phyloP scores from a whole-genome alignment of 1,139 yeast genomes.

The Hanseniaspora gamundiae region DNA sequence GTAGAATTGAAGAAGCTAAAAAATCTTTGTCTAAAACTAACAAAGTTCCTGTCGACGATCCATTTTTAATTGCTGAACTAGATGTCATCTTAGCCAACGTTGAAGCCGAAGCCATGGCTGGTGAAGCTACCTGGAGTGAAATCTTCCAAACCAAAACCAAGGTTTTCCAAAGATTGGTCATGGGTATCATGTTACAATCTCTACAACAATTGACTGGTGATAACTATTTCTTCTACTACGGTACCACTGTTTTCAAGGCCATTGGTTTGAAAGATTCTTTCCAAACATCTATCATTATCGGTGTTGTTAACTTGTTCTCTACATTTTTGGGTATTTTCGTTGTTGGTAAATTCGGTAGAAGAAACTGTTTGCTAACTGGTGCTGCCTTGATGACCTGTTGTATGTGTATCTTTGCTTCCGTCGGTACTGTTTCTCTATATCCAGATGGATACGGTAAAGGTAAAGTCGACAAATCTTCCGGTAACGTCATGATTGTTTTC shows the following conservation, averaged over 20 bases:
- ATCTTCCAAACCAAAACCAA: conserved; percentile 52
- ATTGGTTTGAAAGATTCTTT: conserved; percentile 62
- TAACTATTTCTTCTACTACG: conserved; percentile 69
- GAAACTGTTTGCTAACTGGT: conserved; percentile 50
- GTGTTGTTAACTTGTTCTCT: conserved; percentile 64
- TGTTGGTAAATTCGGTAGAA: conserved; percentile 58
- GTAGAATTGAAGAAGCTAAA: conserved; percentile 45
- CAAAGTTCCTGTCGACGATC: conserved; percentile 43
- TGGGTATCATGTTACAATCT: conserved; percentile 54
- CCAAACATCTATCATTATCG: conserved; percentile 63
- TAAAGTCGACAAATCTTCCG: conserved; percentile 33
- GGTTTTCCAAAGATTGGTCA: conserved; percentile 47
- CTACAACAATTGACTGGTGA: conserved; percentile 68
- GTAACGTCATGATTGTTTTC: conserved; percentile 63
- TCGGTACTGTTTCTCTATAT: conserved; percentile 51
- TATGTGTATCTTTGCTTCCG: conserved; percentile 49
- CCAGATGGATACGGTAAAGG: conserved; percentile 30
- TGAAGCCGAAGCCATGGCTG: conserved; percentile 49
- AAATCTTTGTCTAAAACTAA: conserved; percentile 45
- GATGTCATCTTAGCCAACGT: conserved; percentile 51
- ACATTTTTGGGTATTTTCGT: conserved; percentile 54
- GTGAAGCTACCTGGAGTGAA: conserved; percentile 50
- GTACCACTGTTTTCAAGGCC: conserved; percentile 62
- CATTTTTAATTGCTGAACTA: conserved; percentile 44
- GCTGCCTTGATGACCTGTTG: conserved; percentile 50